Conservation (phyloP, 2,329 filamentous ascomycete species). For the Ceratocystis cacaofunesta region DNA sequence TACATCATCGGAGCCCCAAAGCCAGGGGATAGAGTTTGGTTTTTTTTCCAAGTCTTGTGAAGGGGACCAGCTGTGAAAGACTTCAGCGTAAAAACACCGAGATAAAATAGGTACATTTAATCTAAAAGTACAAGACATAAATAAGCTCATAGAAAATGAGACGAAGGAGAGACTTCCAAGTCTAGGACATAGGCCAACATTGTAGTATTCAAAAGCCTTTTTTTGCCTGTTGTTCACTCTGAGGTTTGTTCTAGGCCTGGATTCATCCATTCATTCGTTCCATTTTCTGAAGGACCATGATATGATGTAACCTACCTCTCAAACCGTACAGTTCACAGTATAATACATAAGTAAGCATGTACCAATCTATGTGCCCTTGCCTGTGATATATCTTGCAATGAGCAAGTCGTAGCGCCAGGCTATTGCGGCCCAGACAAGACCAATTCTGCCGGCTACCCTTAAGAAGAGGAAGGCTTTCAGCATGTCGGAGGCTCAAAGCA, state of each 20-base stretch:
- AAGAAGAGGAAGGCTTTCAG: no score
- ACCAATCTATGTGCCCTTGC: background rate
- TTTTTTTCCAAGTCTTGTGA: background rate
- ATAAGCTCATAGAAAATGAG: slow-evolving; percentile 4
- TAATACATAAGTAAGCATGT: background rate
- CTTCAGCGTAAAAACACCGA: no score
- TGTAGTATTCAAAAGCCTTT: background rate
- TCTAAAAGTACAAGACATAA: background rate
- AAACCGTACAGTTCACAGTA: background rate
- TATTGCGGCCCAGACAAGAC: no score
- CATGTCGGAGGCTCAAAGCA: no score
- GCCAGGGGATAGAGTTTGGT: background rate
- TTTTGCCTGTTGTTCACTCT: background rate
- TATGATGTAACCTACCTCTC: background rate
- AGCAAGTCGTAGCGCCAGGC: no score
- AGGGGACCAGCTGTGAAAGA: background rate
- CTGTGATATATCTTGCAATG: background rate
- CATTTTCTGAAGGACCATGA: background rate
- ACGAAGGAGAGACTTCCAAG: background rate
- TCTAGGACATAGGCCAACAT: background rate
- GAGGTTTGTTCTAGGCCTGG: background rate
- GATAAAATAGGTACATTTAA: background rate
- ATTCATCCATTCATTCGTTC: background rate
- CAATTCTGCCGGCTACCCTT: no score
- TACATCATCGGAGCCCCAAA: background rate